Evolutionary conservation across 495 filamentous ascomycete species (phyloP), one percentile per base, ranked within the genome.

Genomic region (Annulohypoxylon bovei): DNA sequence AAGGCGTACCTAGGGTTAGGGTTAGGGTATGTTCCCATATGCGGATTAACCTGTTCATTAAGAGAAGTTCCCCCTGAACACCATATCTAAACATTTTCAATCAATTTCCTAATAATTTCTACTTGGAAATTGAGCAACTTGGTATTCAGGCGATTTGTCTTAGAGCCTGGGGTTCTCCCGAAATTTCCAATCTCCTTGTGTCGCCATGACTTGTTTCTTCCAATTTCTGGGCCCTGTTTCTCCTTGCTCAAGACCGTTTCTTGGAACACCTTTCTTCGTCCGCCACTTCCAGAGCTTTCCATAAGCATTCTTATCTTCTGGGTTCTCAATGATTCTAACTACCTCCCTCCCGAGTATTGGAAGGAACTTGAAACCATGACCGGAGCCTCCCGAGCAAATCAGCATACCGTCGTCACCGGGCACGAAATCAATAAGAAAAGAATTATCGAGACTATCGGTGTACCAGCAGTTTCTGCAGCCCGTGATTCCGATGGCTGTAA

Each of bases 331-430:
- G 16, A 75, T 65, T n/a, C 89, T 86, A 12, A 90, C 88, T 42
- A 93, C 81, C 76, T 87, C 85, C 42, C 88, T 86, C 9, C 92
- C 92, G 12, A 94, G 72, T 14, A 92, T 86, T 2, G 92, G 92
- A 73, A 93, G 81, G 75, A 93, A 93, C 75, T 94, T 93, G 78
- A 88, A 93, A 3, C 72, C 92, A 78, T 94, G 92, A 7, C 92
- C 92, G 62, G 86, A 89, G 1, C 90, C 92, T 14, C 92, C 92
- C 0, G 90, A 92, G 4, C 89, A 88, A 6, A 93, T 69, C 76
- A 93, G 89, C n/a, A 94, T 77, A 9, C 85, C 84, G 8, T 82
- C 71, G 55, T 84, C 80, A 3, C 73, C 70, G 0, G 91, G 91
- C 65, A 92, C 88, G 53, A 87, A 88, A 32, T 84, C 82, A 35